phyloP scores from a whole-genome alignment of 768 basidiomycete genomes.

The Crassisporium funariophilum region DNA sequence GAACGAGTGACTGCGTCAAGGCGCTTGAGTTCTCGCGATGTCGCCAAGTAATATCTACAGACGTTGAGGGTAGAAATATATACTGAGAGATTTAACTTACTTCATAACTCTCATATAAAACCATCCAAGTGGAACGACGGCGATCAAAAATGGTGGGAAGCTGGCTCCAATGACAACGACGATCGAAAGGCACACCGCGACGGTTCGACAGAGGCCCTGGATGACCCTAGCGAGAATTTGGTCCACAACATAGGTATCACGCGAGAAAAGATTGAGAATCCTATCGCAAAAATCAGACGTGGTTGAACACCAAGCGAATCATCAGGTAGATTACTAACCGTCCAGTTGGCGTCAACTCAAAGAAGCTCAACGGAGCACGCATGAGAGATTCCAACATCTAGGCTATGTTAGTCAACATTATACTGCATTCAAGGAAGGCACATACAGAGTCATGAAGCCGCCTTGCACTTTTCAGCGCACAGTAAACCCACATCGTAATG shows the following conservation, averaged over 20 bases:
- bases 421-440: constrained; percentile 7
- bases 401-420: not conserved
- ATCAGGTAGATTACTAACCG: constrained; percentile 44
- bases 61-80: not conserved
- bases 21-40: constrained; percentile 86
- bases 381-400: constrained; percentile 83
- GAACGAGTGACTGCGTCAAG: constrained; percentile 87
- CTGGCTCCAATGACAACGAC: constrained; percentile 74
- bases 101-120: constrained; percentile 81
- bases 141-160: constrained; percentile 81
- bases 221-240: constrained; percentile 80
- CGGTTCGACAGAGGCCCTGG: constrained; percentile 67
- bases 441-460: constrained; percentile 76
- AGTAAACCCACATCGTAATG: constrained; percentile 75
- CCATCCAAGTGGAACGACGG: constrained; percentile 73
- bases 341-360: constrained; percentile 86
- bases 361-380: constrained; percentile 83
- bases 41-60: constrained; percentile 80
- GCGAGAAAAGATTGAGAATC: constrained; percentile 88
- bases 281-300: constrained; percentile 35
- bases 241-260: constrained; percentile 87
- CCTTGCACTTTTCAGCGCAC: constrained; percentile 72
- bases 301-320: not conserved
- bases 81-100: constrained; percentile 35
- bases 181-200: constrained; percentile 59